phyloP scores from a whole-genome alignment of 768 basidiomycete genomes.

The Suillus alpinus region DNA sequence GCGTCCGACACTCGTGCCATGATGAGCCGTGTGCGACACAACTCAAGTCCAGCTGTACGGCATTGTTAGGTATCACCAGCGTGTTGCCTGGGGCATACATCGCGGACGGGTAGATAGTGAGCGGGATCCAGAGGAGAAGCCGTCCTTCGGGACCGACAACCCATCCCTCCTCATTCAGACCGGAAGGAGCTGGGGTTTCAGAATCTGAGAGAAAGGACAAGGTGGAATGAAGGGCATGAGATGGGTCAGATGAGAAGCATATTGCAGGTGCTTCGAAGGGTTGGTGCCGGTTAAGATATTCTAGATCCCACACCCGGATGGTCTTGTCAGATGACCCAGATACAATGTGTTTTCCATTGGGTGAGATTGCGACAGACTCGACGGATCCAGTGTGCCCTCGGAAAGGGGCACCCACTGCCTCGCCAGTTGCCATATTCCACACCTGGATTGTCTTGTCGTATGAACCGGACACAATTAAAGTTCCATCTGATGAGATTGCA shows the following conservation, averaged over 20 bases:
- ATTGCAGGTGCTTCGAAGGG: background rate
- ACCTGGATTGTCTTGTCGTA: background rate
- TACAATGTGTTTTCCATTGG: background rate
- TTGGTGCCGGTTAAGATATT: background rate
- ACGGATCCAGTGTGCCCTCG: constrained; percentile 5
- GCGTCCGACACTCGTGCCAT: background rate
- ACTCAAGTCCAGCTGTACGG: background rate
- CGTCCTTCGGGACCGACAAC: background rate
- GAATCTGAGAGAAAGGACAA: too few species aligned
- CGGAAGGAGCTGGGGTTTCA: too few species aligned
- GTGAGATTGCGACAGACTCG: constrained; percentile 11
- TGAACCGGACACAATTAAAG: constrained; percentile 4
- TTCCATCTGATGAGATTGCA: background rate
- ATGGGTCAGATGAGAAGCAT: background rate
- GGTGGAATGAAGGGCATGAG: background rate
- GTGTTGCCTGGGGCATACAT: background rate
- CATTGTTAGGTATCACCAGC: background rate
- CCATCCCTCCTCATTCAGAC: too few species aligned
- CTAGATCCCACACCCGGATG: constrained; percentile 1
- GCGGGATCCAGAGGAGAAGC: background rate
- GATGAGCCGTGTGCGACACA: background rate
- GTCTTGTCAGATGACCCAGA: background rate
- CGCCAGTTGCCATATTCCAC: background rate
- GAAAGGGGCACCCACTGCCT: background rate
- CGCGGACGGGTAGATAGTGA: background rate